Percentiles rank a stretch among this genome's conserved stretches.
Conservation (phyloP, 345 rosid species). For the Cardiospermum halicacabum region DNA sequence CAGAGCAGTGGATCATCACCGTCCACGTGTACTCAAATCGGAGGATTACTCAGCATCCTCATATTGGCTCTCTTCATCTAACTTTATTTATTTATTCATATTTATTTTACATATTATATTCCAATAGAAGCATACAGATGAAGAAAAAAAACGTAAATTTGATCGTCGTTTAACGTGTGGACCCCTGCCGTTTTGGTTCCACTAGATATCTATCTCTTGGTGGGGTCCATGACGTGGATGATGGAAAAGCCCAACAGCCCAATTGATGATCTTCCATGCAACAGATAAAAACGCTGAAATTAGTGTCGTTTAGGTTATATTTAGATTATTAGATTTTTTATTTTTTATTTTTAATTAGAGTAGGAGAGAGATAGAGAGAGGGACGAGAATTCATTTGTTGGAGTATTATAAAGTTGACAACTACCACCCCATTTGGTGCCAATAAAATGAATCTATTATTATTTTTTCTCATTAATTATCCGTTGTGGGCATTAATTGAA, state of each 20-base stretch:
- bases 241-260: conserved; percentile 24
- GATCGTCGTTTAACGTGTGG: conserved; percentile 6
- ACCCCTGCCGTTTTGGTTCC: not conserved
- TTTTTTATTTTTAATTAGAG: conserved; percentile 1
- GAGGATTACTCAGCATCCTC: conserved; percentile 19
- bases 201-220: not conserved
- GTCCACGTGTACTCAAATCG: conserved; percentile 19
- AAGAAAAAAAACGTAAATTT: no score
- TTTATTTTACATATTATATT: conserved; percentile 9
- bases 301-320: not conserved
- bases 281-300: not conserved
- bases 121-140: not conserved
- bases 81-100: not conserved
- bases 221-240: conserved; percentile 28
- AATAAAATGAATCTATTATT: conserved; percentile 9
- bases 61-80: conserved; percentile 28
- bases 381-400: conserved; percentile 32
- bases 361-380: not conserved
- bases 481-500: not conserved
- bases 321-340: not conserved
- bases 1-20: conserved; percentile 43
- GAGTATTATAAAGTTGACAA: not conserved
- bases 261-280: not conserved
- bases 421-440: conserved; percentile 19
- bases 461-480: not conserved